Conservation (phyloP, 495 filamentous ascomycete genomes). For the Penicillium coffeae region DNA sequence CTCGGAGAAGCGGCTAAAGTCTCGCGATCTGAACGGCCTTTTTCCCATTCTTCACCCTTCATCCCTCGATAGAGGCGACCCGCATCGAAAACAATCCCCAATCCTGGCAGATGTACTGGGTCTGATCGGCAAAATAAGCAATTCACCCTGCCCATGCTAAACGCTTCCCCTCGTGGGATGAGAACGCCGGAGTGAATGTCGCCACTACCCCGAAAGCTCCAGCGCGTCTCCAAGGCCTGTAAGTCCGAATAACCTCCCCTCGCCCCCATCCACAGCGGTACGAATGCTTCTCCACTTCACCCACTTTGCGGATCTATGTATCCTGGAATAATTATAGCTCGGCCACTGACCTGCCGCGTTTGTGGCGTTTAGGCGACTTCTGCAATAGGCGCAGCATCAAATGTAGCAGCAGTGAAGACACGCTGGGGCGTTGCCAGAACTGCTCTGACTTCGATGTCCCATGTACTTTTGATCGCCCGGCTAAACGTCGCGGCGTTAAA, state of each 20-base stretch:
- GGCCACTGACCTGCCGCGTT: not conserved
- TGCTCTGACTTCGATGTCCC: conserved; percentile 67
- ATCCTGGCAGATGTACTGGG: not conserved
- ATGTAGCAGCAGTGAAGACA: conserved; percentile 21
- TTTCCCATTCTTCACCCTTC: conserved; percentile 13
- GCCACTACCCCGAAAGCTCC: conserved; percentile 31
- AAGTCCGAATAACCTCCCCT: conserved; percentile 6
- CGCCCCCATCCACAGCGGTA: not conserved
- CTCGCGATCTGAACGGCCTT: conserved; percentile 1
- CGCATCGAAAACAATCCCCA: conserved; percentile 1
- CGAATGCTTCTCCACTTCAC: conserved; percentile 14
- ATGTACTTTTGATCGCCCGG: conserved; percentile 69
- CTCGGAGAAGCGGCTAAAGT: conserved; percentile 1
- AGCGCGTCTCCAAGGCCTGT: conserved; percentile 33
- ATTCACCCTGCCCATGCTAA: not conserved
- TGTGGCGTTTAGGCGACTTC: conserved; percentile 23
- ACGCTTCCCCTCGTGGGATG: conserved; percentile 3
- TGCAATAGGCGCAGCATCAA: conserved; percentile 32
- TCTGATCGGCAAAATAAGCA: not conserved
- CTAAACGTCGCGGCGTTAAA: conserved; percentile 59
- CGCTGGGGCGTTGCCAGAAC: conserved; percentile 27
- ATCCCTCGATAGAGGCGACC: conserved; percentile 3
- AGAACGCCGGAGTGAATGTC: conserved; percentile 23
- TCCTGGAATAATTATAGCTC: not conserved
- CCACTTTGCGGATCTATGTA: not conserved